Conservation (phyloP, 495 filamentous ascomycete genomes). For the Amphirosellinia nigrospora region DNA sequence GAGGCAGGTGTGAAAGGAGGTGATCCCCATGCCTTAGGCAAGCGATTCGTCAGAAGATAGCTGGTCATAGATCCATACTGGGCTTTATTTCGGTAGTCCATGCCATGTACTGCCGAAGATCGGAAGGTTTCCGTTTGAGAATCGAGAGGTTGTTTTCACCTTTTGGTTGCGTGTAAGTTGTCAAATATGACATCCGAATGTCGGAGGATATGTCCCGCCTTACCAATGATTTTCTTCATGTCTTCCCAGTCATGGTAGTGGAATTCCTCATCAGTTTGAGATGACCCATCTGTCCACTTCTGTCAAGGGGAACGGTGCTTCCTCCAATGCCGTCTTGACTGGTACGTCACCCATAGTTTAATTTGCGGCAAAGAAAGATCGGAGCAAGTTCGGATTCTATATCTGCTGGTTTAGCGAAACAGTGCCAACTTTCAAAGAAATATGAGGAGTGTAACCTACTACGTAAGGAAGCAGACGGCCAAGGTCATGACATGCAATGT, state of each 20-base stretch:
- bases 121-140: conserved; percentile 82
- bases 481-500: not conserved
- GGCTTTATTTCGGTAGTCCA: conserved; percentile 72
- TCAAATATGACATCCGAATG: conserved; percentile 6
- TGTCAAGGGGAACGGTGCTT: conserved; percentile 66
- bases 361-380: not conserved
- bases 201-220: conserved; percentile 31
- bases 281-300: conserved; percentile 66
- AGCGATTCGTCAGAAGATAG: conserved; percentile 73
- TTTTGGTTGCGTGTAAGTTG: conserved; percentile 20
- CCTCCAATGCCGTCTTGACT: conserved; percentile 30
- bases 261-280: conserved; percentile 74
- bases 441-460: not conserved
- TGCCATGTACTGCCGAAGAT: conserved; percentile 80
- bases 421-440: not conserved
- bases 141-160: conserved; percentile 70
- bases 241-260: conserved; percentile 71
- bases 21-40: conserved; percentile 68
- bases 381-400: not conserved
- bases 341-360: conserved; percentile 29
- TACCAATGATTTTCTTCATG: conserved; percentile 71
- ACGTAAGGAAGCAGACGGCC: not conserved
- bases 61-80: conserved; percentile 78
- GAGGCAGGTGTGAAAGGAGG: conserved; percentile 59
- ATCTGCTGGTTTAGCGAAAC: not conserved